Evolutionary conservation across 2,329 filamentous ascomycete genomes (phyloP).

Genomic region (Graphiopsis chlorocephala): DNA sequence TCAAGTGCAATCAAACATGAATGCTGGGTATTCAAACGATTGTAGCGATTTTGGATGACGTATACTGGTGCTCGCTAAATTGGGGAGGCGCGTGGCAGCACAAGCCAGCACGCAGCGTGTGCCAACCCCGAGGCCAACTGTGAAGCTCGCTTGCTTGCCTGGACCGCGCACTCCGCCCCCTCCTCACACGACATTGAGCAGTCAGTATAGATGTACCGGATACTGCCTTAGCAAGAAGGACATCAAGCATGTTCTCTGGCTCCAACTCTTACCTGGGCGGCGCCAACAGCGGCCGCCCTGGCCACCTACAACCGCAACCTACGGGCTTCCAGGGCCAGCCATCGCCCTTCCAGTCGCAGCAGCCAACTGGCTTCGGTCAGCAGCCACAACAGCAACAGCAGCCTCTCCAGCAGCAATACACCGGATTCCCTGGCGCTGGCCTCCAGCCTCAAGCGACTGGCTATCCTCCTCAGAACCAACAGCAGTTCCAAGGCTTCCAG

Average conservation of each 20-base stretch:
- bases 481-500: slow-evolving; percentile 36
- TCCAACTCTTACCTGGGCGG: slow-evolving; percentile 83
- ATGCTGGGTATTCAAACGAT: too few relatives aligned
- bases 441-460: slow-evolving; percentile 37
- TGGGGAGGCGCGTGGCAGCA: slow-evolving; percentile 1
- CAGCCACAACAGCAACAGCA: slow-evolving; percentile 37
- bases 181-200: slow-evolving; percentile 1
- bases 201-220: neutral
- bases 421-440: slow-evolving; percentile 55
- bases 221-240: neutral
- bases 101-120: neutral
- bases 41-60: neutral
- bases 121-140: neutral
- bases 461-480: slow-evolving; percentile 31
- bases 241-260: slow-evolving; percentile 75
- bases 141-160: neutral
- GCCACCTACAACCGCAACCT: slow-evolving; percentile 53
- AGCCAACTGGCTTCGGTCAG: slow-evolving; percentile 51
- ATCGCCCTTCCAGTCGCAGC: slow-evolving; percentile 54
- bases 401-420: slow-evolving; percentile 64
- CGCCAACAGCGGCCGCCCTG: slow-evolving; percentile 70
- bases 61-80: neutral
- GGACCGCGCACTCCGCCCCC: slow-evolving; percentile 2
- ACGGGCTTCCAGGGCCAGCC: slow-evolving; percentile 55
- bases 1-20: too few relatives aligned